Base-by-base conservation (phyloP, 2,329 filamentous ascomycete genomes). In the Drechslerella coelobrocha region DNA sequence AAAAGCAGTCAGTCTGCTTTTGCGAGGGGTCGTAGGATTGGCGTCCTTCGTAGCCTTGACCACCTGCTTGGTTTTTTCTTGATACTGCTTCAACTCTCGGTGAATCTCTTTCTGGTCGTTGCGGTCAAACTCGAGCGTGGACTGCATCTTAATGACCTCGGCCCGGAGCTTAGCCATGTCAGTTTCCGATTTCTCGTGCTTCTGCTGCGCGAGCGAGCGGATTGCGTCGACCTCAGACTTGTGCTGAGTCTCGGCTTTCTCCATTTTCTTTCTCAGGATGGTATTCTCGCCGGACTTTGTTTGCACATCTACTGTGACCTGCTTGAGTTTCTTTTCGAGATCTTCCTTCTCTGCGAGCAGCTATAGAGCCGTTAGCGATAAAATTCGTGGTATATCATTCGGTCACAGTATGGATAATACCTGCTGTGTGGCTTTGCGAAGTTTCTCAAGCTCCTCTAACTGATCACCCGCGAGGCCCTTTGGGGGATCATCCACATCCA, bases 241-340 rank as follows among this genome's bases (percentile, higher is more conserved):
- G 21, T 72, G 54, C 31, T 65, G 59, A 3, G 43, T 50, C n/a
- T 72, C 57, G 6, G 68, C 41, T 24, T 65, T 65, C 12, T 63
- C 68, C 39, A 72, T 63, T 26, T 72, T 72, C 19, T 61, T 60
- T 26, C 68, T 23, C 45, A 72, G 19, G 8, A 72, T 54, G 31
- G 54, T 2, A 17, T 63, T 65, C 50, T 72, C 68, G 14, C 68
- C 68, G 9, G 68, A 31, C 24, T 65, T 72, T 2, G 60, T 63
- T 21, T 63, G 68, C 1, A 65, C 52, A 27, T 72, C 61, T 0
- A 63, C 48, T 10, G 29, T 54, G 8, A 34, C 54, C 34, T 63
- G 29, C 29, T 72, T 72, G 41, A 72, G 54, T 17, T 72, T 65
- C 29, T 53, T 56, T 21, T 72, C 59, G 9, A 72, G 17, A 8